Percentiles rank a stretch among this genome's conserved stretches.
Evolutionary conservation across 768 basidiomycete species (phyloP).

Genomic region (Suillus sp.): DNA sequence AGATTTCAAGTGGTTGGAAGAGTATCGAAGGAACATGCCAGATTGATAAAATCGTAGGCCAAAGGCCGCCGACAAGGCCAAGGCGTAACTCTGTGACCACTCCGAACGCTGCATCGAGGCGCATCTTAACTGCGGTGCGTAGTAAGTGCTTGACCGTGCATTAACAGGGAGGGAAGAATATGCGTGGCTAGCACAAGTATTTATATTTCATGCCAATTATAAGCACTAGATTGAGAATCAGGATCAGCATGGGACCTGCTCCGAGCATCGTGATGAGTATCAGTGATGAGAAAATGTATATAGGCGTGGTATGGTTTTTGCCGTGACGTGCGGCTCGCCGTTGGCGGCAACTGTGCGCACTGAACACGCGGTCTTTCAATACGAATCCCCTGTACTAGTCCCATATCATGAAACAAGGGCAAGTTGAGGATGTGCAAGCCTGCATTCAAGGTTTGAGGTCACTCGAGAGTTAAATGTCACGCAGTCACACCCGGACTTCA

Average conservation of each 20-base stretch:
- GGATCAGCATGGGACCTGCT: not conserved
- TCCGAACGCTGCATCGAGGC: not conserved
- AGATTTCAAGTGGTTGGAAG: conserved; percentile 46
- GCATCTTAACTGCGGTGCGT: not conserved
- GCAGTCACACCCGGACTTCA: no score
- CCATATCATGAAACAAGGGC: not conserved
- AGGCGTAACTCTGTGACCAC: conserved; percentile 40
- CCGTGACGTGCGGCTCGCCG: not conserved
- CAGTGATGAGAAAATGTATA: not conserved
- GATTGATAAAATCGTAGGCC: conserved; percentile 49
- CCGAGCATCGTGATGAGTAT: not conserved
- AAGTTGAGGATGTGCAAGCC: not conserved
- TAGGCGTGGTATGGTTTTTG: not conserved
- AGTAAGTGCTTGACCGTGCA: not conserved
- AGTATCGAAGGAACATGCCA: conserved; percentile 45
- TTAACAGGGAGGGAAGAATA: not conserved
- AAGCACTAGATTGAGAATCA: not conserved
- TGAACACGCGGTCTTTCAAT: not conserved
- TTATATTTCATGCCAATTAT: not conserved
- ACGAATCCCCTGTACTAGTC: not conserved
- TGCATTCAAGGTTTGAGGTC: not conserved
- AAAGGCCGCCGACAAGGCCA: conserved; percentile 40
- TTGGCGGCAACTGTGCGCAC: not conserved
- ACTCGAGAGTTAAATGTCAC: no score
- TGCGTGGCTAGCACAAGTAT: not conserved